Base-by-base conservation (phyloP, 2,329 filamentous ascomycete genomes). In the Knoxdaviesia capensis region DNA sequence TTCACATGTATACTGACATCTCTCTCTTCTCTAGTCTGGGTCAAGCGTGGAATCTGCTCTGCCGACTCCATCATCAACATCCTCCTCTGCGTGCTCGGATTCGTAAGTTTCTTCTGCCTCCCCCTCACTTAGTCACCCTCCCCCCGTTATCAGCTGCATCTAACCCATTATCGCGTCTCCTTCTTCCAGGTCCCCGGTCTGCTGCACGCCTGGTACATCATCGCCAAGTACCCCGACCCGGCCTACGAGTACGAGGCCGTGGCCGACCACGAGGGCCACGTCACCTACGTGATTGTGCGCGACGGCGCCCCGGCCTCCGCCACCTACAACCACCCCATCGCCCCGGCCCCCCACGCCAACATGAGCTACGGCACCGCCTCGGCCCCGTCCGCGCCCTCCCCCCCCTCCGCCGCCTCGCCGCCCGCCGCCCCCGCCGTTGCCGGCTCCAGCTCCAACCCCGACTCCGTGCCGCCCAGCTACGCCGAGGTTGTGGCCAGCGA, bases 141-240 rank as follows among this genome's bases (percentile, higher is more conserved):
- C 33, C n/a, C 9, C 34, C 7, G 20, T 20, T 20, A 3, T 39
- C 34, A 32, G 6, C 3, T 42, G 5, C 34, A 7, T 4, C 8
- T 11, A 39, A n/a, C 30, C 3, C 28, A 7, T 31, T 2, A 34
- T 40, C 35, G 40, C 32, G 30, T 36, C 8, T 8, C 8, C 38
- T 7, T 29, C 28, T 20, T 37, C 5, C 49, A 69, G 64, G 60
- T 96, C 46, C 88, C 88, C 20, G 88, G 88, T 46, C 79, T 96
- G 40, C 65, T 98, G 3, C 90, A 98, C 64, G 75, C 87, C 48
- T 96, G 90, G 88, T 98, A 96, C 69, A 93, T 96, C 60, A 94
- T 98, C 61, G 74, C 83, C 53, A 80, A 83, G 56, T 83, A 80
- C 58, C 90, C 90, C 45, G 88, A 94, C 46, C 50, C 71, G 36